These are phyloP conservation scores for Candida endomychidarum DNA, from an alignment of 805 yeast species.

Conservation along the genomic window DNA sequence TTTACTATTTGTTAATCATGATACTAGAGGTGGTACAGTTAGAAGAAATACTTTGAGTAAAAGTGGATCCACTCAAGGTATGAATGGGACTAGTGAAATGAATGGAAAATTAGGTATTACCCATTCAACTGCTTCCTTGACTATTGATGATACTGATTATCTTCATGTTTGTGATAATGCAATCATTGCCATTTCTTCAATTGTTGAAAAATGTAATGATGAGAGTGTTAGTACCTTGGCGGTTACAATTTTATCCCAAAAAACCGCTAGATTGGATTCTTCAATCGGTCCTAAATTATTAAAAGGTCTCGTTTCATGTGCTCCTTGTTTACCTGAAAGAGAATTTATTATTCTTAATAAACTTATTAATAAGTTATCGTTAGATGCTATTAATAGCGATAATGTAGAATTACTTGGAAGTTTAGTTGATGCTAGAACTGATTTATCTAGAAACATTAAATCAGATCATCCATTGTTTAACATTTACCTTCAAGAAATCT, in stretches of 20 bases:
- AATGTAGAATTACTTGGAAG: conserved; percentile 38
- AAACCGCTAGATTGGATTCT: conserved; percentile 49
- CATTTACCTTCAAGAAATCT: conserved; percentile 62
- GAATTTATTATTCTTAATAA: conserved; percentile 67
- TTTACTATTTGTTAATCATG: conserved; percentile 57
- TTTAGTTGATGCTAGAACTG: conserved; percentile 51
- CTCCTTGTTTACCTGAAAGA: conserved; percentile 58
- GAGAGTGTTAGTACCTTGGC: conserved; percentile 74
- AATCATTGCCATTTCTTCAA: conserved; percentile 62
- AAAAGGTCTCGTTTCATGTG: conserved; percentile 61
- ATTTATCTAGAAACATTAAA: conserved; percentile 41
- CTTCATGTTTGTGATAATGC: conserved; percentile 58
- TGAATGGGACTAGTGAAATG: background rate
- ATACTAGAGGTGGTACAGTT: conserved; percentile 25
- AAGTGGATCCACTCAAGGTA: conserved; percentile 13
- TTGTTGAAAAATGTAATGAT: conserved; percentile 66
- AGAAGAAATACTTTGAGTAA: conserved; percentile 31
- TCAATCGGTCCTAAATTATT: conserved; percentile 57
- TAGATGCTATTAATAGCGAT: conserved; percentile 42
- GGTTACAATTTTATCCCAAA: conserved; percentile 79
- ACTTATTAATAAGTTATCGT: conserved; percentile 52
- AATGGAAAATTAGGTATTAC: background rate
- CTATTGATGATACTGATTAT: conserved; percentile 33
- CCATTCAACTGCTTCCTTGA: conserved; percentile 2
- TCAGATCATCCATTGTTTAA: conserved; percentile 42